Conservation (phyloP, 257 asterid genomes). For the Przewalskia tangutica region DNA sequence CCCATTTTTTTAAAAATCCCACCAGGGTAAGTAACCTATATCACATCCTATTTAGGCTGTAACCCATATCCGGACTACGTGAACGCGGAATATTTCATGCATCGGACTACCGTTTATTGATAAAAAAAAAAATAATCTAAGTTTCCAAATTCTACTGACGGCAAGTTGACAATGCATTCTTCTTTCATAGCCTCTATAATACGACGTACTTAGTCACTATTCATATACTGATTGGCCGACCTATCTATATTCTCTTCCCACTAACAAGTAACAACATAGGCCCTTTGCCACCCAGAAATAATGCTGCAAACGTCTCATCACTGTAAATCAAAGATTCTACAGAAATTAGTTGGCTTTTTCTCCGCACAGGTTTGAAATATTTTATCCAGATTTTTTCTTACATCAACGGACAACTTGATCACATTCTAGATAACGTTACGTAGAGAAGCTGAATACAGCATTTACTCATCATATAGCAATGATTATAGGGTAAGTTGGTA, state of each 20-base stretch:
- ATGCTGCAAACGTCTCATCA: conserved; percentile 2
- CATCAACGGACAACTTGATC: neutral
- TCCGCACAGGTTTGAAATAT: neutral
- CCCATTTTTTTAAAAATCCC: no score
- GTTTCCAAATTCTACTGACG: neutral
- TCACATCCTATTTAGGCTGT: no score
- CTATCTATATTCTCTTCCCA: neutral
- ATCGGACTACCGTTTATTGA: neutral
- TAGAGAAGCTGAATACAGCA: neutral
- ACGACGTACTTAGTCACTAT: neutral
- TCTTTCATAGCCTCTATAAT: neutral
- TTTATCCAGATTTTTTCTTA: neutral
- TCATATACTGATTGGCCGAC: neutral
- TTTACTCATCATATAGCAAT: neutral
- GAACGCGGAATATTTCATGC: neutral
- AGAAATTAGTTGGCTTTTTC: neutral
- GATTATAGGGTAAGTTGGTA: neutral
- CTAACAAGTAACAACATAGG: neutral
- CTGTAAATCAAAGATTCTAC: neutral
- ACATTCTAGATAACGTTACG: neutral
- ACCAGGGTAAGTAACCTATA: no score
- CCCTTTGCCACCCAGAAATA: neutral
- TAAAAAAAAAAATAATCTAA: no score
- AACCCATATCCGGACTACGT: neutral
- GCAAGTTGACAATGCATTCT: neutral